Conservation (phyloP, 805 yeast species). For the Cyberlindnera nakhonratchasimensis region DNA sequence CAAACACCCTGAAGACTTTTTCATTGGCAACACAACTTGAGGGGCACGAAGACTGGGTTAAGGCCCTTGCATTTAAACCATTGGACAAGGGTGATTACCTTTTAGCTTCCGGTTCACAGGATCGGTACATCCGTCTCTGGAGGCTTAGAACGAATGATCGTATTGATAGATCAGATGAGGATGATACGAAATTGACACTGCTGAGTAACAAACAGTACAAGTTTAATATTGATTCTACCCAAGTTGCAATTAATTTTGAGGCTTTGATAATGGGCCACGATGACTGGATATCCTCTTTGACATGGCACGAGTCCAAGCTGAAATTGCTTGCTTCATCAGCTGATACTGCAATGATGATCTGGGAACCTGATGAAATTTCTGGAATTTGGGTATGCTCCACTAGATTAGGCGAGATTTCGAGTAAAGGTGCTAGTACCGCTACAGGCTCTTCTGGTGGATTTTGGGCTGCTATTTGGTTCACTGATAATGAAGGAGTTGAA, state of each 20-base stretch:
- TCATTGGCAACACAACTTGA: slow-evolving; percentile 50
- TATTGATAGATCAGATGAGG: slow-evolving; percentile 57
- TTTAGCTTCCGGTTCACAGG: slow-evolving; percentile 90
- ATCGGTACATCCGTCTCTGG: slow-evolving; percentile 90
- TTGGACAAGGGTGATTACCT: slow-evolving; percentile 49
- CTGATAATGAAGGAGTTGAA: slow-evolving; percentile 34
- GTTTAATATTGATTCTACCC: slow-evolving; percentile 39
- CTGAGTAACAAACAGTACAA: slow-evolving; percentile 72
- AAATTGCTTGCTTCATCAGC: slow-evolving; percentile 82
- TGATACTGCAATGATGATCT: slow-evolving; percentile 87
- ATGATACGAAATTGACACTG: slow-evolving; percentile 45
- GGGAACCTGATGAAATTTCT: slow-evolving; percentile 84
- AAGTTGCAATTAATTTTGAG: slow-evolving; percentile 71
- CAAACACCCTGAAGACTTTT: slow-evolving; percentile 23
- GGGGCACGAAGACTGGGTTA: slow-evolving; percentile 98
- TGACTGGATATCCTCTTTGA: slow-evolving; percentile 88
- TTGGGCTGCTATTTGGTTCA: slow-evolving; percentile 71
- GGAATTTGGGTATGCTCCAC: slow-evolving; percentile 86
- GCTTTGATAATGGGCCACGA: slow-evolving; percentile 97
- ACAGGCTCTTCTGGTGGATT: slow-evolving; percentile 89
- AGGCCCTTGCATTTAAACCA: slow-evolving; percentile 57
- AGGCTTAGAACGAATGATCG: slow-evolving; percentile 54
- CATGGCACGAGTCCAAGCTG: slow-evolving; percentile 64
- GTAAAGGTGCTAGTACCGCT: slow-evolving; percentile 97
- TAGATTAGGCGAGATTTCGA: slow-evolving; percentile 86